These are phyloP conservation scores for Xylaria flabelliformis DNA, from an alignment of 495 filamentous ascomycete species.

Conservation along the genomic window DNA sequence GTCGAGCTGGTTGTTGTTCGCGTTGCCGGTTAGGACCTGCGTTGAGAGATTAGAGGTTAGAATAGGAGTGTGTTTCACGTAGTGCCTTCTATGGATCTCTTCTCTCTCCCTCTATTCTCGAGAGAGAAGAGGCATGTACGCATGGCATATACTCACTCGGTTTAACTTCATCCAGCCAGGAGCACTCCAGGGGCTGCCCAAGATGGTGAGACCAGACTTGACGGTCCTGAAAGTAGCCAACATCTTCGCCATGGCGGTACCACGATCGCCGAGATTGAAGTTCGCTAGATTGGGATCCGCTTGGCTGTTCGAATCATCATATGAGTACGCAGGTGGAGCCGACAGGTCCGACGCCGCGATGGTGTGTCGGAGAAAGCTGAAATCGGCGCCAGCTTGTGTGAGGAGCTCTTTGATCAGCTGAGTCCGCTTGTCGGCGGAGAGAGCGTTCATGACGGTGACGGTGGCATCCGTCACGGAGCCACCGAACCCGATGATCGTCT, in stretches of 20 bases:
- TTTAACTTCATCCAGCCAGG: constrained; percentile 68
- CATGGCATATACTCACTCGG: constrained; percentile 36
- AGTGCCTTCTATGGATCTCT: neutral
- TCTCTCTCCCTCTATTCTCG: neutral
- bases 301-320: constrained; percentile 54
- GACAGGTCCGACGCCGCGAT: constrained; percentile 62
- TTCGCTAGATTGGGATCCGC: constrained; percentile 48
- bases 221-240: constrained; percentile 49
- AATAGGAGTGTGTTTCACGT: neutral
- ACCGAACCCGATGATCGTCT: constrained; percentile 60
- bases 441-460: constrained; percentile 56
- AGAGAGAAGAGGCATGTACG: neutral
- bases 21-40: constrained; percentile 51
- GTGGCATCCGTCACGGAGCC: constrained; percentile 63
- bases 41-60: neutral
- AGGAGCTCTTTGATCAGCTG: constrained; percentile 56
- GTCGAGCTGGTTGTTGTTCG: constrained; percentile 59
- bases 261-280: constrained; percentile 58
- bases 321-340: constrained; percentile 56
- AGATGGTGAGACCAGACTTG: constrained; percentile 46
- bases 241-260: constrained; percentile 59
- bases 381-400: constrained; percentile 54
- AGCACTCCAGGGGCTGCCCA: constrained; percentile 61
- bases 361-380: constrained; percentile 60
- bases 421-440: constrained; percentile 46